phyloP scores from a whole-genome alignment of 2,329 filamentous ascomycete species.

The Lasiodiplodia sp. region DNA sequence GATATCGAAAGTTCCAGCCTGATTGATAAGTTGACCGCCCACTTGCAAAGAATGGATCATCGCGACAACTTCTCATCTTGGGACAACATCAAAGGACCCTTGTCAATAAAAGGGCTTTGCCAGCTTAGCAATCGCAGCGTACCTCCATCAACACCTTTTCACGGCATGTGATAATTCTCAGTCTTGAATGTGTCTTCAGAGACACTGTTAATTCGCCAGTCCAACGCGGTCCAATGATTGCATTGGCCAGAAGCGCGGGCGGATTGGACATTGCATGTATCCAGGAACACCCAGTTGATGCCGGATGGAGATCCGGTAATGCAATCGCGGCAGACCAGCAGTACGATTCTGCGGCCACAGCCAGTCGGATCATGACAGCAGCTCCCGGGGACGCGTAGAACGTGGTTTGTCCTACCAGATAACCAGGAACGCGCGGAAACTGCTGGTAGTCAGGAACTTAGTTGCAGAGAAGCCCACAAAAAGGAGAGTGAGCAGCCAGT shows the following conservation, averaged over 20 bases:
- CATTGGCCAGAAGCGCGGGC: neutral
- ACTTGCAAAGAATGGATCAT: neutral
- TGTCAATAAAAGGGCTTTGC: neutral
- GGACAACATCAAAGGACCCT: neutral
- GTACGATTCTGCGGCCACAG: neutral
- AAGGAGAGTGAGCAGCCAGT: neutral
- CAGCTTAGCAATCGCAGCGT: neutral
- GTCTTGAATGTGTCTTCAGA: neutral
- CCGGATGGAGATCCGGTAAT: slow-evolving; percentile 20
- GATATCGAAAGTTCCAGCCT: neutral
- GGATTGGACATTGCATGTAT: neutral
- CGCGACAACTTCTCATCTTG: neutral
- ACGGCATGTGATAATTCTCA: neutral
- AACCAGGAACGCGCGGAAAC: slow-evolving; percentile 23
- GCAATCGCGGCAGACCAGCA: slow-evolving; percentile 2
- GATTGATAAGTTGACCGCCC: neutral
- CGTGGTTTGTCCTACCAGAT: slow-evolving; percentile 20
- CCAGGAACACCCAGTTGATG: slow-evolving; percentile 15
- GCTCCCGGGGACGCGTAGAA: slow-evolving; percentile 1
- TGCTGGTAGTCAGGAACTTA: neutral
- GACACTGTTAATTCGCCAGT: neutral
- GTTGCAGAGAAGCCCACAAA: slow-evolving; percentile 1
- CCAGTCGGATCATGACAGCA: slow-evolving; percentile 3
- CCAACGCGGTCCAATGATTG: neutral
- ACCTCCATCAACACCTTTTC: neutral